Conservation (phyloP, 306 rosid species). For the Hylodesmum podocarpum region DNA sequence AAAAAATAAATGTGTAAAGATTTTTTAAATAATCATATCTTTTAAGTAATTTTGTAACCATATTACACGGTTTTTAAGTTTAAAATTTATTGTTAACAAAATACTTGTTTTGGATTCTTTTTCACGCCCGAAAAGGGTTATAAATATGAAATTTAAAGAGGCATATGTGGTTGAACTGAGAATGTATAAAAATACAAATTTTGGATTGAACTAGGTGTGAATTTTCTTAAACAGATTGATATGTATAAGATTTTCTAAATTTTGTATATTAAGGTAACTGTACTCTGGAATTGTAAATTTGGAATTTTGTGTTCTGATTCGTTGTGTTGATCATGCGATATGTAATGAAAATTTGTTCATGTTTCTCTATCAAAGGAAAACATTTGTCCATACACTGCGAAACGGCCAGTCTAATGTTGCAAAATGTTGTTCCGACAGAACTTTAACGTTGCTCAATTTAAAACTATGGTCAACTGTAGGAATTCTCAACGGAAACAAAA, state of each 20-base stretch:
- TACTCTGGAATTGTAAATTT: neutral
- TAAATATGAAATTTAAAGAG: neutral
- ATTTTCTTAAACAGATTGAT: neutral
- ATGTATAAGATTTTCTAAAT: neutral
- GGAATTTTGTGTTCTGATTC: neutral
- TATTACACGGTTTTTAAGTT: too few species aligned
- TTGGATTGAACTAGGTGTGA: neutral
- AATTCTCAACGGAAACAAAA: constrained; percentile 15
- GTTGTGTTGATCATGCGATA: neutral
- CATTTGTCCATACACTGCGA: neutral
- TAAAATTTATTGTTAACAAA: too few species aligned
- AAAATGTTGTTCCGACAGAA: neutral
- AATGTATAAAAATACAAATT: neutral
- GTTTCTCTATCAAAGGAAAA: neutral
- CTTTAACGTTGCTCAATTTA: neutral
- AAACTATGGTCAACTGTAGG: constrained; percentile 13
- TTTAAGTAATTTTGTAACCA: neutral
- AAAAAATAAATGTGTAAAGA: neutral
- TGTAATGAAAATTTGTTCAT: neutral
- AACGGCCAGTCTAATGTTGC: neutral
- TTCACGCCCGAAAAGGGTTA: neutral
- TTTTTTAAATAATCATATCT: too few species aligned
- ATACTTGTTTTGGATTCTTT: neutral
- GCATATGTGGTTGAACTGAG: neutral
- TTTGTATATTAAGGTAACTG: neutral